Percentiles rank a stretch among this genome's conserved stretches.
Evolutionary conservation across 2,329 filamentous ascomycete genomes (phyloP).

Genomic region (Xylaria digitata): DNA sequence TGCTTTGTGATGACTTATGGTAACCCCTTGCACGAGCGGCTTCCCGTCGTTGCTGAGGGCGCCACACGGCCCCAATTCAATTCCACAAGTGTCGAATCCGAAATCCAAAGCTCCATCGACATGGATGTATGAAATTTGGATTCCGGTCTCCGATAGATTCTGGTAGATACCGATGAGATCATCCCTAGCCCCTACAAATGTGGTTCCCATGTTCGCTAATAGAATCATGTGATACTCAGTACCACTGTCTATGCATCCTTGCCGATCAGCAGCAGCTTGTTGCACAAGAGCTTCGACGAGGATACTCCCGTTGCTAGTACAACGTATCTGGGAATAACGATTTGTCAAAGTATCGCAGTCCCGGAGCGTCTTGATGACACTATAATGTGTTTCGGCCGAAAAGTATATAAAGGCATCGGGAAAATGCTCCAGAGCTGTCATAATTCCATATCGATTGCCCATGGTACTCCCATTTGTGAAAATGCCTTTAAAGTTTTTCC

Average conservation of each 20-base stretch:
- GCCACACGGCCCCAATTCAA: conserved; percentile 24
- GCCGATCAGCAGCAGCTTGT: conserved; percentile 18
- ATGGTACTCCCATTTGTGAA: conserved; percentile 37
- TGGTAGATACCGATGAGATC: conserved; percentile 6
- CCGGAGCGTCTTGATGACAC: conserved; percentile 30
- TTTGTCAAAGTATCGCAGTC: conserved; percentile 27
- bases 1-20: conserved; percentile 37
- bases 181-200: conserved; percentile 29
- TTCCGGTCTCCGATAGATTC: conserved; percentile 3
- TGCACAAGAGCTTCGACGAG: conserved; percentile 18
- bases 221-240: conserved; percentile 24
- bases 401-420: conserved; percentile 31
- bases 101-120: conserved; percentile 30
- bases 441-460: conserved; percentile 34
- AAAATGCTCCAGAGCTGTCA: conserved; percentile 28
- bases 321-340: conserved; percentile 20
- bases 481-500: conserved; percentile 22
- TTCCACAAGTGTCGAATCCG: conserved; percentile 23
- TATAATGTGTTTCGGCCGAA: conserved; percentile 34
- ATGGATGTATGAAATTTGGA: conserved; percentile 32
- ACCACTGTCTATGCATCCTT: conserved; percentile 3
- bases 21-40: conserved; percentile 31
- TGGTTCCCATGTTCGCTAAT: conserved; percentile 29
- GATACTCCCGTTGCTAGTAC: conserved; percentile 17
- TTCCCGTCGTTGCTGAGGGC: neutral